Conservation (phyloP, 176 grass and related monocot species). For the Areca catechu region DNA sequence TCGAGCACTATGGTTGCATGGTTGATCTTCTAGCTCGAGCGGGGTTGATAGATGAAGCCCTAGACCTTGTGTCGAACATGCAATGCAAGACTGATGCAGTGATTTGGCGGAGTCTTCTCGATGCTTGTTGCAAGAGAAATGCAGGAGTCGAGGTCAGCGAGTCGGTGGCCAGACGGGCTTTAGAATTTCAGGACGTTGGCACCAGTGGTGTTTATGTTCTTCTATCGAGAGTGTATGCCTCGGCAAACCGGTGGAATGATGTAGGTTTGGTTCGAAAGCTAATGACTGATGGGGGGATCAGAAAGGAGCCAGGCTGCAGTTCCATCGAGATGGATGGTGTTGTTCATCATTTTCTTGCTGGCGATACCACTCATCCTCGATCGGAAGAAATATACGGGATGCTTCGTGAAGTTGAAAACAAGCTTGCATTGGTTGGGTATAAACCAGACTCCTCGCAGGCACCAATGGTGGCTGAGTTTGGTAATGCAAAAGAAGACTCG, state of each 20-base stretch:
- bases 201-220: constrained; percentile 3
- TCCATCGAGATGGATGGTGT: constrained; percentile 61
- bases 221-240: too few species aligned
- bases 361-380: constrained; percentile 60
- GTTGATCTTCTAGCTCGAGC: constrained; percentile 72
- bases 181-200: background rate
- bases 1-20: constrained; percentile 90
- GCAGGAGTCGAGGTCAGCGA: constrained; percentile 8
- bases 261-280: constrained; percentile 54
- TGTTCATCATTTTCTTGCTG: constrained; percentile 68
- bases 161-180: constrained; percentile 2
- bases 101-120: constrained; percentile 66
- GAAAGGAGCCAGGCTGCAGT: constrained; percentile 76
- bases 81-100: constrained; percentile 52
- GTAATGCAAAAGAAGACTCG: constrained; percentile 28
- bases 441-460: constrained; percentile 59
- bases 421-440: constrained; percentile 43
- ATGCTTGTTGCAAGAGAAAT: constrained; percentile 13
- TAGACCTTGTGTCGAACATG: constrained; percentile 56
- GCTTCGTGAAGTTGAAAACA: constrained; percentile 38
- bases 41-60: constrained; percentile 59
- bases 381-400: constrained; percentile 53
- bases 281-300: constrained; percentile 53
- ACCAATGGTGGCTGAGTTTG: constrained; percentile 32
- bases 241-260: constrained; percentile 49